These are phyloP conservation scores for Wickerhamomyces hampshirensis DNA, from an alignment of 805 yeast species.

Conservation along the genomic window DNA sequence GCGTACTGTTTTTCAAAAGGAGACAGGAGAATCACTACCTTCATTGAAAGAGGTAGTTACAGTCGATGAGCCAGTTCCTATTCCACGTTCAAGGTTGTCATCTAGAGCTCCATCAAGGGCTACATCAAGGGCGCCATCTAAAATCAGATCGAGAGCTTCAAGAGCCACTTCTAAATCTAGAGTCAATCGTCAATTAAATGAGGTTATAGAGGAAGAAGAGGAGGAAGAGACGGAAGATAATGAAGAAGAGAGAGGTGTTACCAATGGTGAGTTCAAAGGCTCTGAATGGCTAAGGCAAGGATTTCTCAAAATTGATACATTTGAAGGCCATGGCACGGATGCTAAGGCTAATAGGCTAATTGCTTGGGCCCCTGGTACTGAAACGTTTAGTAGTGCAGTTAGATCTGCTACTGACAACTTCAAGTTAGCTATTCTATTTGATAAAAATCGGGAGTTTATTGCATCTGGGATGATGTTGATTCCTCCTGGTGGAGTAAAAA, in stretches of 20 bases:
- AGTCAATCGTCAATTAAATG: slow-evolving; percentile 7
- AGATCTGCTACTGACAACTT: slow-evolving; percentile 47
- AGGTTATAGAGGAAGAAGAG: slow-evolving; percentile 20
- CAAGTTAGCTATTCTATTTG: slow-evolving; percentile 59
- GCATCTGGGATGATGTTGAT: slow-evolving; percentile 73
- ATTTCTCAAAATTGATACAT: slow-evolving; percentile 41
- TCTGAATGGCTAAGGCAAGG: slow-evolving; percentile 49
- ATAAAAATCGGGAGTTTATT: slow-evolving; percentile 53
- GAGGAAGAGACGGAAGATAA: slow-evolving; percentile 26
- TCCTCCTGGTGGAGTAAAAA: slow-evolving; percentile 58
- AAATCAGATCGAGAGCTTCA: slow-evolving; percentile 5
- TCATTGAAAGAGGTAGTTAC: slow-evolving; percentile 57
- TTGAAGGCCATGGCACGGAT: slow-evolving; percentile 45
- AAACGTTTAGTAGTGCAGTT: slow-evolving; percentile 38
- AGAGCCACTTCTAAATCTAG: slow-evolving; percentile 11
- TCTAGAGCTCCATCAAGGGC: slow-evolving; percentile 16
- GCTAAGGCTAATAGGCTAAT: slow-evolving; percentile 40
- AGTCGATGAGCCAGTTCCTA: slow-evolving; percentile 15
- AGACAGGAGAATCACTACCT: slow-evolving; percentile 39
- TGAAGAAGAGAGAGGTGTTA: slow-evolving; percentile 20
- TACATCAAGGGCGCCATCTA: slow-evolving; percentile 9
- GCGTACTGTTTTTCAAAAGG: slow-evolving; percentile 52
- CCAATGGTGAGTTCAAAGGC: slow-evolving; percentile 32
- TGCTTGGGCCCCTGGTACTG: slow-evolving; percentile 62
- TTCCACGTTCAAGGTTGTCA: slow-evolving; percentile 9